A percentile compares a stretch with the other conserved stretches of the same genome.
phyloP scores from a whole-genome alignment of 1,284 basidiomycete genomes.

The Heterobasidion occidentale region DNA sequence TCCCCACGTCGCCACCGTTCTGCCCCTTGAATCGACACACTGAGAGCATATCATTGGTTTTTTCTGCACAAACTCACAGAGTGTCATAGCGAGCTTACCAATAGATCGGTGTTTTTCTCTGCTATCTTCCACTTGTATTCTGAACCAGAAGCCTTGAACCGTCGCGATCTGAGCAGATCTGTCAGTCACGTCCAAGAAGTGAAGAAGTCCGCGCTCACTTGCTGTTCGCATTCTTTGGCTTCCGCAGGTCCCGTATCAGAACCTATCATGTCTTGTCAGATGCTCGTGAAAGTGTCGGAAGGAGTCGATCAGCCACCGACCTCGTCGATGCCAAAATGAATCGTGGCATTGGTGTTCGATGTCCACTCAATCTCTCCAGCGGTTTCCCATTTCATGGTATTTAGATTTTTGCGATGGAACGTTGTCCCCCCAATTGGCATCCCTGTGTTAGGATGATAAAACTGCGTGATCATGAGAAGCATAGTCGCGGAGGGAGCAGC shows the following conservation, averaged over 20 bases:
- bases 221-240: conserved; percentile 39
- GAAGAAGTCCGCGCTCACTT: conserved; percentile 26
- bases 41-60: conserved; percentile 15
- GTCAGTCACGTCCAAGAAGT: not conserved
- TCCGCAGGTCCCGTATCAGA: conserved; percentile 39
- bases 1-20: conserved; percentile 42
- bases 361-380: conserved; percentile 48
- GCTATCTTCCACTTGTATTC: conserved; percentile 56
- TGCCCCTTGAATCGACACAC: conserved; percentile 44
- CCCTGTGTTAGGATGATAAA: conserved; percentile 43
- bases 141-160: conserved; percentile 40
- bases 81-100: conserved; percentile 26
- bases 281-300: not conserved
- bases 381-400: conserved; percentile 36
- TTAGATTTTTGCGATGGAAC: conserved; percentile 39
- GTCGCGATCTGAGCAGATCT: conserved; percentile 32
- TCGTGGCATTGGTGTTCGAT: conserved; percentile 33
- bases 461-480: conserved; percentile 24
- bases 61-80: not conserved
- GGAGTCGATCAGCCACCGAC: conserved; percentile 17
- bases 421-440: conserved; percentile 35
- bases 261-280: conserved; percentile 22
- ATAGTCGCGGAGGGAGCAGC: not conserved
- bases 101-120: conserved; percentile 36
- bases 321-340: conserved; percentile 43